phyloP scores from a whole-genome alignment of 2,329 filamentous ascomycete genomes.

The Eutypa lata region DNA sequence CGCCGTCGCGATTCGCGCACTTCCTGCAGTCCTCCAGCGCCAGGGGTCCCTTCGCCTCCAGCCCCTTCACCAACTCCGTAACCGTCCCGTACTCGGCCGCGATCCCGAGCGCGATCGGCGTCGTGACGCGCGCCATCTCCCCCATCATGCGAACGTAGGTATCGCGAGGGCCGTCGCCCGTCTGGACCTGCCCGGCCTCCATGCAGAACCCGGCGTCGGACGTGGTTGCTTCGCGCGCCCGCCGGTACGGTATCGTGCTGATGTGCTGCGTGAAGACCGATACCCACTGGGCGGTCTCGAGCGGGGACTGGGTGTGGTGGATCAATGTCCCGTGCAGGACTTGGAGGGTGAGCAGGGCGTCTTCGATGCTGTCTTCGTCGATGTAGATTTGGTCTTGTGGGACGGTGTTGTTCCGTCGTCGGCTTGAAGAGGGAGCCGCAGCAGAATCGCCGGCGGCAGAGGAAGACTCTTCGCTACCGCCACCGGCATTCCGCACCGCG shows the following conservation, averaged over 20 bases:
- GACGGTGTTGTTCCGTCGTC: constrained; percentile 38
- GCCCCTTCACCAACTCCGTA: constrained; percentile 52
- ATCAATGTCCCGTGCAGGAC: constrained; percentile 64
- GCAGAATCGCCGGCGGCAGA: constrained; percentile 4
- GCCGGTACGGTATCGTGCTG: constrained; percentile 70
- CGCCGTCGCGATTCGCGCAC: constrained; percentile 55
- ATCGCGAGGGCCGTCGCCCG: constrained; percentile 62
- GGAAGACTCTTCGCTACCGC: constrained; percentile 20
- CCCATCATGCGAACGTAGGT: constrained; percentile 75
- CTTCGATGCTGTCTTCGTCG: constrained; percentile 67
- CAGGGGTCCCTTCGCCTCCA: constrained; percentile 57
- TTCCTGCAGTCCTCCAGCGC: constrained; percentile 61
- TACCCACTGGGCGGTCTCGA: constrained; percentile 72
- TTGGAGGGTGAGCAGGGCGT: constrained; percentile 68
- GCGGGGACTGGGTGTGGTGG: constrained; percentile 60
- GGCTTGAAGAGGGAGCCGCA: constrained; percentile 16
- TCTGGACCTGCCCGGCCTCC: constrained; percentile 72
- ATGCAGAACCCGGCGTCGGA: constrained; percentile 70
- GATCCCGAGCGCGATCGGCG: constrained; percentile 69
- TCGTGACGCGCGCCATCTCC: constrained; percentile 69
- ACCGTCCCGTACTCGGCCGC: constrained; percentile 58
- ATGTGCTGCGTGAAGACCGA: constrained; percentile 74
- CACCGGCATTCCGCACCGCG: constrained; percentile 52
- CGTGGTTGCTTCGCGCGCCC: constrained; percentile 44
- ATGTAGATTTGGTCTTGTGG: constrained; percentile 46